Evolutionary conservation across 805 yeast species (phyloP).

Genomic region (Blastobotrys parvus): DNA sequence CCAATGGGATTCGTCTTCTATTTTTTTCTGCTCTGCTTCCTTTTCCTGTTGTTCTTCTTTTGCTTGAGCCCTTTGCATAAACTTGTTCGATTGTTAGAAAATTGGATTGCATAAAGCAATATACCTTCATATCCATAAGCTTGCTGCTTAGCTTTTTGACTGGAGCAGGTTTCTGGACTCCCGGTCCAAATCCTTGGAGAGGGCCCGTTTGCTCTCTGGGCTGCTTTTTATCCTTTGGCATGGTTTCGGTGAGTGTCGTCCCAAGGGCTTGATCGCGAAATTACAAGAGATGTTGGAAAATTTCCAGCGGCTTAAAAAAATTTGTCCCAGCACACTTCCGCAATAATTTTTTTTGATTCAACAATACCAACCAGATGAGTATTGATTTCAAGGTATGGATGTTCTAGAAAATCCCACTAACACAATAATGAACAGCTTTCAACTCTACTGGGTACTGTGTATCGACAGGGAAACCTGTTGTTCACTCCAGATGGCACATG

Average conservation of each 20-base stretch:
- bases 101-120: slow-evolving; percentile 23
- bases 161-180: slow-evolving; percentile 5
- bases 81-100: slow-evolving; percentile 16
- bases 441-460: slow-evolving; percentile 88
- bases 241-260: no score
- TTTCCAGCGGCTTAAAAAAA: no score
- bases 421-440: no score
- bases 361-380: slow-evolving; percentile 40
- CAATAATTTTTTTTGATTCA: not conserved
- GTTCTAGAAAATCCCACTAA: not conserved
- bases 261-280: no score
- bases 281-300: no score
- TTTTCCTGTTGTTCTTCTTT: slow-evolving; percentile 28
- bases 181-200: not conserved
- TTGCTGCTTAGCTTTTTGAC: slow-evolving; percentile 46
- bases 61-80: slow-evolving; percentile 24
- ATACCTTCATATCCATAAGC: slow-evolving; percentile 79
- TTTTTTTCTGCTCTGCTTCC: slow-evolving; percentile 17
- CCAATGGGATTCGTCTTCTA: slow-evolving; percentile 23
- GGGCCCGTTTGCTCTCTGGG: not conserved
- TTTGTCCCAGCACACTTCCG: not conserved
- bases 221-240: no score
- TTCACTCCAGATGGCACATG: slow-evolving; percentile 82
- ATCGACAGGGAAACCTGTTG: slow-evolving; percentile 81
- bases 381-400: slow-evolving; percentile 54